Evolutionary conservation across 2,329 filamentous ascomycete genomes (phyloP), one percentile per base, ranked within the genome.

Genomic region (Lomentospora prolificans): DNA sequence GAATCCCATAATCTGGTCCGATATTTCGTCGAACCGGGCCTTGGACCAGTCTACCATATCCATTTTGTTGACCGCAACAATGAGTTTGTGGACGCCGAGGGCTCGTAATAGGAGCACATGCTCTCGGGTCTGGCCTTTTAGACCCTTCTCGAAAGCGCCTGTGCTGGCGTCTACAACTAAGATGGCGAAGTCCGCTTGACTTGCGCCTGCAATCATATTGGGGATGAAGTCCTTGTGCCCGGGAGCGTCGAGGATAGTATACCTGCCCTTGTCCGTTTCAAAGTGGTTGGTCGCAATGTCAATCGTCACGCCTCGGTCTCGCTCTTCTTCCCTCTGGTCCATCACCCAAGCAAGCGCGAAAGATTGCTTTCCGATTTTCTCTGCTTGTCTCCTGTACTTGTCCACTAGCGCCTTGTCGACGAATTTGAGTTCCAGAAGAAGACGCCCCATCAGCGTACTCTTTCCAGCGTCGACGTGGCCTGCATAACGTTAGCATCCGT

Each of bases 391-490:
- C 19, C 85, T 82, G 63, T 95, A 91, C 67, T 87, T 92, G 57
- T 96, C 90, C 58, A 99, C 79, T 0, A 91, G 92, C 58, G 91
- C 79, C 66, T 95, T 84, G 61, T 96, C 89, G 5, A 99, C 84
- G 25, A 91, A 87, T 58, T 91, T 87, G 41, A 96, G 79, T 63
- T 99, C 94, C 44, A 92, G 84, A 4, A 99, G 75, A 27, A 99
- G 71, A n/a, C 94, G 84, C 0, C 92, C 94, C 92, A 99, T 97
- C 36, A 99, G 78, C 4, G 94, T 99, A 67, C 90, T 96, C 71
- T 99, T 99, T 54, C 94, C 94, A 54, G 95, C 92, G 69, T 99
- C 94, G 56, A 99, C 94, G 67, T 99, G 94, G 12, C 94, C 90
- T 90, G 66, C 56, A 3, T 19, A 33, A 22, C 14, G 6, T 46